These are phyloP conservation scores for Pichia californica DNA, from an alignment of 805 yeast species.

Conservation along the genomic window DNA sequence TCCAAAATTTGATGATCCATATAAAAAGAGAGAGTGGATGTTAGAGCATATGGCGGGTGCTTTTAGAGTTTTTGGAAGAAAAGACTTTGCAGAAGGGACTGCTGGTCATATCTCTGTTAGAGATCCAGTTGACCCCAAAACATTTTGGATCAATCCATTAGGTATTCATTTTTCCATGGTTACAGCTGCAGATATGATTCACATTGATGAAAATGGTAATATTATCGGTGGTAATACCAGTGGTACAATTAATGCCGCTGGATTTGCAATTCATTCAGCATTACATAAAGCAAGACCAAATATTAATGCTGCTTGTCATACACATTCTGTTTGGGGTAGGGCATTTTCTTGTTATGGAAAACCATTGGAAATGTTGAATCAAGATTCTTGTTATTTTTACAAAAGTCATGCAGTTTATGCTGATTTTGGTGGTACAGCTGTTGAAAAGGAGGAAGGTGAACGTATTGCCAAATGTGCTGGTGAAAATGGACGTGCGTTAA, in stretches of 20 bases:
- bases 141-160: slow-evolving; percentile 87
- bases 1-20: slow-evolving; percentile 45
- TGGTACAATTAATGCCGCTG: slow-evolving; percentile 54
- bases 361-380: slow-evolving; percentile 72
- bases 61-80: slow-evolving; percentile 72
- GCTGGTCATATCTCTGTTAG: slow-evolving; percentile 85
- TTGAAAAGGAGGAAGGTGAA: slow-evolving; percentile 57
- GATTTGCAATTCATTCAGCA: slow-evolving; percentile 64
- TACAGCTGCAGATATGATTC: slow-evolving; percentile 57
- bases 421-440: slow-evolving; percentile 75
- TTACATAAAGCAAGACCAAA: slow-evolving; percentile 65
- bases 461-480: slow-evolving; percentile 58
- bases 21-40: slow-evolving; percentile 47
- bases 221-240: slow-evolving; percentile 49
- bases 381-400: slow-evolving; percentile 67
- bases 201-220: slow-evolving; percentile 55
- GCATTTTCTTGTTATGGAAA: slow-evolving; percentile 59
- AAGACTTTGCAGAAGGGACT: slow-evolving; percentile 69
- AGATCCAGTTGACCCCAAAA: slow-evolving; percentile 73
- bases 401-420: slow-evolving; percentile 58
- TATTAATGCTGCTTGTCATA: slow-evolving; percentile 66
- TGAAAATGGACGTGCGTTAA: slow-evolving; percentile 43
- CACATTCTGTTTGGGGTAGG: slow-evolving; percentile 60
- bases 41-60: slow-evolving; percentile 80
- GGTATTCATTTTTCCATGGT: slow-evolving; percentile 64